phyloP scores from a whole-genome alignment of 2,329 filamentous ascomycete species.

The Orbilia javanica region DNA sequence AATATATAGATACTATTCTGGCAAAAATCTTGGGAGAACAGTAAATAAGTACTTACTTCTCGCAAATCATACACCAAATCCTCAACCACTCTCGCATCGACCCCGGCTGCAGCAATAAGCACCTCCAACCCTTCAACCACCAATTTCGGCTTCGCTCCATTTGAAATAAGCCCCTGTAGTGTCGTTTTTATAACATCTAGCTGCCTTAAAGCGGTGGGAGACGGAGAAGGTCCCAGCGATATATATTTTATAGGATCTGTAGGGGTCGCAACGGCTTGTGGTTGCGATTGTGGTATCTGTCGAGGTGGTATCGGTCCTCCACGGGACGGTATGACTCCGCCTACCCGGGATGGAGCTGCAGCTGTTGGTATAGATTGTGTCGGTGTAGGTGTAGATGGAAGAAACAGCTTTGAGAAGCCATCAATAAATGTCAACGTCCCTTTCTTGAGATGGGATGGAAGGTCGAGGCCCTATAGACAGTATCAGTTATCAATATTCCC shows the following conservation, averaged over 20 bases:
- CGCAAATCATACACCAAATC: constrained; percentile 49
- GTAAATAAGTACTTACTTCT: constrained; percentile 33
- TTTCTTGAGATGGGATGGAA: constrained; percentile 72
- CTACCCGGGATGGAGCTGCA: constrained; percentile 16
- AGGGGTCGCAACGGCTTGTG: neutral
- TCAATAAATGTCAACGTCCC: constrained; percentile 80
- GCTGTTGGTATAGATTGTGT: neutral
- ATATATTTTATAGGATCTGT: constrained; percentile 49
- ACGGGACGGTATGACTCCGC: constrained; percentile 44
- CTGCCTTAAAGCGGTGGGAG: constrained; percentile 5
- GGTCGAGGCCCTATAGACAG: constrained; percentile 76
- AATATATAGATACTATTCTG: constrained; percentile 61
- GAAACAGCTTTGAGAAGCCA: constrained; percentile 74
- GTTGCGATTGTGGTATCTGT: neutral
- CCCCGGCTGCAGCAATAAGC: constrained; percentile 72
- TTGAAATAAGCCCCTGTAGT: constrained; percentile 8
- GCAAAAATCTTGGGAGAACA: neutral
- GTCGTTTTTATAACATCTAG: constrained; percentile 35
- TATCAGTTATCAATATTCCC: neutral
- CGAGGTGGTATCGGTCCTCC: constrained; percentile 15
- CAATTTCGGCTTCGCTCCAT: constrained; percentile 69
- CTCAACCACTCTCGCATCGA: constrained; percentile 65
- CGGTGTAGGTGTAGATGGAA: neutral
- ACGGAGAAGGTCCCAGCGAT: constrained; percentile 1
- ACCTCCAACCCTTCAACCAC: constrained; percentile 77